phyloP scores from a whole-genome alignment of 371 early-diverging fungal species.

The Rhizopus sp. region DNA sequence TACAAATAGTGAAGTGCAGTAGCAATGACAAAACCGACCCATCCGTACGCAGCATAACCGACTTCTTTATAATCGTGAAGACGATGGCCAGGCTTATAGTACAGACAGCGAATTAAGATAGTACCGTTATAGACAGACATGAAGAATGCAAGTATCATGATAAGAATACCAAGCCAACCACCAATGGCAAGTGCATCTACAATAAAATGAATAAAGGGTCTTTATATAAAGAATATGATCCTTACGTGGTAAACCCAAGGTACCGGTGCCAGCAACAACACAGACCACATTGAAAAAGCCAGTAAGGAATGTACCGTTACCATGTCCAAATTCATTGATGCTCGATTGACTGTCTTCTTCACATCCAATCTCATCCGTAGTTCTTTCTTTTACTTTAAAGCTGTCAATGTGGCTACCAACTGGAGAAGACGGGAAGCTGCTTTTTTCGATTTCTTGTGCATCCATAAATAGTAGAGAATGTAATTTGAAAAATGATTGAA shows the following conservation, averaged over 20 bases:
- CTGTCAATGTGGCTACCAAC: conserved; percentile 7
- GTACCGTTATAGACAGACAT: conserved; percentile 47
- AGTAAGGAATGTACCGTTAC: conserved; percentile 39
- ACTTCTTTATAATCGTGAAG: conserved; percentile 65
- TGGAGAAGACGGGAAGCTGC: background rate
- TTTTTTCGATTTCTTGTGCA: background rate
- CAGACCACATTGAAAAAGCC: conserved; percentile 70
- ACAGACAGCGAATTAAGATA: conserved; percentile 40
- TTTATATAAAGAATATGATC: conserved; percentile 37
- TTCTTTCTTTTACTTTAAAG: conserved; percentile 34
- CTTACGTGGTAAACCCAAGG: conserved; percentile 67
- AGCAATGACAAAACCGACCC: conserved; percentile 57
- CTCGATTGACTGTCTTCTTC: conserved; percentile 32
- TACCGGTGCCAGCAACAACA: conserved; percentile 88
- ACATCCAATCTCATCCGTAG: conserved; percentile 30
- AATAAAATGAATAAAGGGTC: background rate
- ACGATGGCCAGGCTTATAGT: conserved; percentile 51
- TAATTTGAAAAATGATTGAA: background rate
- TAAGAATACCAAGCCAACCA: conserved; percentile 51
- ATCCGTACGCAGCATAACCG: conserved; percentile 66
- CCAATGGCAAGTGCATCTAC: conserved; percentile 28
- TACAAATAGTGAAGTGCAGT: conserved; percentile 70
- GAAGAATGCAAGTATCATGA: conserved; percentile 34
- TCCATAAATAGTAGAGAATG: background rate
- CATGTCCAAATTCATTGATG: conserved; percentile 41